A percentile compares a stretch with the other conserved stretches of the same genome.
Evolutionary conservation across 371 early-diverging fungal species (phyloP).

Genomic region (Mucor irregularis): DNA sequence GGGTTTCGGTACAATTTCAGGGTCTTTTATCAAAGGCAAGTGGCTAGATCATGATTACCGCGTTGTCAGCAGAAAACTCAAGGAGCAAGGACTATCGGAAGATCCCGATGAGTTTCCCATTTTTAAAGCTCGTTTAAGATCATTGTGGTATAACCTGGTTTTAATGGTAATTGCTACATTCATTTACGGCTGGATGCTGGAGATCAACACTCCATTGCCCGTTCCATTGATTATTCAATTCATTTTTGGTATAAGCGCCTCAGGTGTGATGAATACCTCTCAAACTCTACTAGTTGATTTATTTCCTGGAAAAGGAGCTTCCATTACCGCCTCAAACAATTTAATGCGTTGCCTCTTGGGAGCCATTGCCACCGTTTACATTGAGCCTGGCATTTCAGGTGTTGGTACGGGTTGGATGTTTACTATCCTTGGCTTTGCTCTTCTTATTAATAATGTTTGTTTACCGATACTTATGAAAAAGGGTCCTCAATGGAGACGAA

Average conservation of each 20-base stretch:
- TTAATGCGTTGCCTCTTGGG: conserved; percentile 38
- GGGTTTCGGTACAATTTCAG: conserved; percentile 32
- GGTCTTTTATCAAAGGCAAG: conserved; percentile 23
- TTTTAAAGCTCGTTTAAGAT: conserved; percentile 26
- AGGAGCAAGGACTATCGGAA: neutral
- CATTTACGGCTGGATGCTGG: conserved; percentile 34
- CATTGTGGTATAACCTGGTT: conserved; percentile 18
- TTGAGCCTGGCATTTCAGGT: conserved; percentile 27
- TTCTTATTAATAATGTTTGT: conserved; percentile 4
- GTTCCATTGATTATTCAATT: conserved; percentile 29
- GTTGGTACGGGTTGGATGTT: conserved; percentile 30
- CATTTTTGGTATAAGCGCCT: conserved; percentile 19
- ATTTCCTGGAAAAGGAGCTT: conserved; percentile 40
- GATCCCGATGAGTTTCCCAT: conserved; percentile 29
- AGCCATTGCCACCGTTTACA: conserved; percentile 19
- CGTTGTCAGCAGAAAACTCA: conserved; percentile 1
- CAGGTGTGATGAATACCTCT: conserved; percentile 18
- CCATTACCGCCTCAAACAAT: conserved; percentile 45
- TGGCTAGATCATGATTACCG: conserved; percentile 36
- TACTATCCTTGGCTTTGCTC: conserved; percentile 13
- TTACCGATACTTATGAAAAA: conserved; percentile 17
- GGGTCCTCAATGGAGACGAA: conserved; percentile 24
- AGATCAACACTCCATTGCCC: conserved; percentile 25
- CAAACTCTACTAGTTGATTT: conserved; percentile 39
- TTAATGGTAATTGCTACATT: conserved; percentile 17